Conservation (phyloP, 1,139 yeast species). For the Yamadazyma atlantica region DNA sequence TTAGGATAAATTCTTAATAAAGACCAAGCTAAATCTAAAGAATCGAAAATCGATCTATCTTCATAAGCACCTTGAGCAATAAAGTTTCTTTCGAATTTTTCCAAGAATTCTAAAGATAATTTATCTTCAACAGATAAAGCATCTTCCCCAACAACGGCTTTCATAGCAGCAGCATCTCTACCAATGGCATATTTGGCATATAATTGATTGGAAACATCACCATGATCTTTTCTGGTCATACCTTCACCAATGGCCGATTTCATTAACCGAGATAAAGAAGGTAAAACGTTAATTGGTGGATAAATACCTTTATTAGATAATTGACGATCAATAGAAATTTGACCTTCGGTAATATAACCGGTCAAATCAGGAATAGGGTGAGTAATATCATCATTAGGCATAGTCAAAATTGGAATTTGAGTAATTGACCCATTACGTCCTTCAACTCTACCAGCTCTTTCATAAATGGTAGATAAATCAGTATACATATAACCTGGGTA, state of each 20-base stretch:
- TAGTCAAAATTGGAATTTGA: conserved; percentile 96
- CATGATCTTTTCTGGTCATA: conserved; percentile 99
- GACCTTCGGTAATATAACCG: conserved; percentile 99
- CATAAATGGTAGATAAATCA: conserved; percentile 97
- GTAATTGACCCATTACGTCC: conserved; percentile 99
- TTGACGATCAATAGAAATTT: conserved; percentile 96
- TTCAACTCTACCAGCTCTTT: conserved; percentile 99
- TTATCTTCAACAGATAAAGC: conserved; percentile 97
- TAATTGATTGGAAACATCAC: conserved; percentile 97
- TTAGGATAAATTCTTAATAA: conserved; percentile 97
- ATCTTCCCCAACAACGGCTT: conserved; percentile 99
- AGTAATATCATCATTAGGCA: conserved; percentile 99
- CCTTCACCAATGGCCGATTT: conserved; percentile 99
- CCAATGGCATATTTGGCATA: conserved; percentile 99
- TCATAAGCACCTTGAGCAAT: conserved; percentile 96
- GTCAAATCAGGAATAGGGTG: conserved; percentile 99
- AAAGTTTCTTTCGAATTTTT: conserved; percentile 94
- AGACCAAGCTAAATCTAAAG: conserved; percentile 98
- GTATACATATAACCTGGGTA: conserved; percentile 99
- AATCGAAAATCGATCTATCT: conserved; percentile 89
- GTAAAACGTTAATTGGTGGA: conserved; percentile 98
- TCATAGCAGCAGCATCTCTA: conserved; percentile 99
- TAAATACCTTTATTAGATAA: conserved; percentile 93
- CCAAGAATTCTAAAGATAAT: conserved; percentile 93
- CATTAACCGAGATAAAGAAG: conserved; percentile 97